Percentiles rank a stretch among this genome's conserved stretches.
Evolutionary conservation across 2,329 filamentous ascomycete genomes (phyloP).

Genomic region (Mariannaea elegans): DNA sequence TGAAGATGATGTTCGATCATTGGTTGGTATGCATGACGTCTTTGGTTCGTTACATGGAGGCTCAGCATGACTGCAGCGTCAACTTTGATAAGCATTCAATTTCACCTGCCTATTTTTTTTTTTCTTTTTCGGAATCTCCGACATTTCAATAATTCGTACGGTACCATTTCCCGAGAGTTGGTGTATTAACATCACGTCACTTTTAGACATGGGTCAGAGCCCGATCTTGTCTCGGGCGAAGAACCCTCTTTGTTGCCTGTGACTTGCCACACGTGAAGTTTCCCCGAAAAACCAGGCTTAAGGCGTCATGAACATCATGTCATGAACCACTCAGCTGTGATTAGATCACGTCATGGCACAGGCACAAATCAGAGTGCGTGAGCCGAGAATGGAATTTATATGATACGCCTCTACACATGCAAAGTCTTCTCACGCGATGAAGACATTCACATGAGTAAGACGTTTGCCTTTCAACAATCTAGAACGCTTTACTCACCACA

Average conservation of each 20-base stretch:
- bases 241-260: neutral
- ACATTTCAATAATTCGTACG: neutral
- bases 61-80: neutral
- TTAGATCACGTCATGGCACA: constrained; percentile 7
- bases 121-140: neutral
- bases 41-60: neutral
- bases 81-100: neutral
- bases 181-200: neutral
- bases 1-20: neutral
- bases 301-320: constrained; percentile 9
- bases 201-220: neutral
- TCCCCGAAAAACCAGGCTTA: neutral
- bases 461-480: neutral
- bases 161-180: neutral
- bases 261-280: constrained; percentile 10
- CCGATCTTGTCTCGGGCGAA: neutral
- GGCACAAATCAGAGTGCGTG: neutral
- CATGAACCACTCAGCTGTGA: neutral
- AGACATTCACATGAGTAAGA: constrained; percentile 34
- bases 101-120: too few species aligned
- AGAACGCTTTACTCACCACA: neutral
- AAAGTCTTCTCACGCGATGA: constrained; percentile 31
- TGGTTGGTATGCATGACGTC: constrained; percentile 4
- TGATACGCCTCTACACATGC: neutral
- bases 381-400: constrained; percentile 7